phyloP scores from a whole-genome alignment of 495 filamentous ascomycete genomes.

The Penicillium malachiteum region DNA sequence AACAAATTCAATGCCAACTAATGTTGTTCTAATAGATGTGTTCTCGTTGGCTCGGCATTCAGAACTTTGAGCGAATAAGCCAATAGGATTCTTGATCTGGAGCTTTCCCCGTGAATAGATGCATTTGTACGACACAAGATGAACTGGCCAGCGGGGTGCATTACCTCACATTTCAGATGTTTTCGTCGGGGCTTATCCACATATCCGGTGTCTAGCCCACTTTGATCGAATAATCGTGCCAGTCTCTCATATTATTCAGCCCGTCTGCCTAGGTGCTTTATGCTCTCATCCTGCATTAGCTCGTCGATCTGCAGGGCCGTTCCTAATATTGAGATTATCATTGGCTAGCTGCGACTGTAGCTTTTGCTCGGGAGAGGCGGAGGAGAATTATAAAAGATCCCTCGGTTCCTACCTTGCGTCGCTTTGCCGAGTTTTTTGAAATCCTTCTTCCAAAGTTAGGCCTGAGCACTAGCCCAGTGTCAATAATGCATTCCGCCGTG shows the following conservation, averaged over 20 bases:
- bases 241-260: not conserved
- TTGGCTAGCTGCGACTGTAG: not conserved
- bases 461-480: no score
- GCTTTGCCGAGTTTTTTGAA: not conserved
- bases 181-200: not conserved
- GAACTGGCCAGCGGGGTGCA: not conserved
- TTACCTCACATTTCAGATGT: no score
- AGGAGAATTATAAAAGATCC: not conserved
- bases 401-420: not conserved
- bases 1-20: no score
- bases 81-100: no score
- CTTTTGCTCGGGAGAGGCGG: no score
- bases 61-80: no score
- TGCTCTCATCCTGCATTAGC: not conserved
- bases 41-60: no score
- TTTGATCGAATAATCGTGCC: slow-evolving; percentile 16
- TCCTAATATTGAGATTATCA: not conserved
- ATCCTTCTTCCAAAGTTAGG: not conserved
- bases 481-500: slow-evolving; percentile 28
- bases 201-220: slow-evolving; percentile 8
- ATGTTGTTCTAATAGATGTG: no score
- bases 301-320: not conserved
- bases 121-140: not conserved
- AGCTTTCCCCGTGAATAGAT: no score
- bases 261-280: not conserved